phyloP scores from a whole-genome alignment of 1,284 basidiomycete genomes.

The Apiotrichum sp. region DNA sequence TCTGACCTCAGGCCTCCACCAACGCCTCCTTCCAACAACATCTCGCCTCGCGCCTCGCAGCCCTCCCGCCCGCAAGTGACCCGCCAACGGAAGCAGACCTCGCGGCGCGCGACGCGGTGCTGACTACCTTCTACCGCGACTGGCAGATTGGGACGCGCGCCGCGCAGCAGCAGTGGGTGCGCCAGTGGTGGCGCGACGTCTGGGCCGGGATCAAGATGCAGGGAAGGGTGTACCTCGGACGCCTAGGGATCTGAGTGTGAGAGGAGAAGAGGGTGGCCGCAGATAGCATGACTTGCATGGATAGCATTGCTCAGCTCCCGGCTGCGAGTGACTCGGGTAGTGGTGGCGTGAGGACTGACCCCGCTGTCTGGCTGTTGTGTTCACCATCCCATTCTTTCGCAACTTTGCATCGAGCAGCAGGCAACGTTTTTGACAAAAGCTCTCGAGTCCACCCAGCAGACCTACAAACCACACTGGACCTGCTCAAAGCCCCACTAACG shows the following conservation, averaged over 20 bases:
- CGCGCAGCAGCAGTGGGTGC: slow-evolving; percentile 34
- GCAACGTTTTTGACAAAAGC: too few species aligned
- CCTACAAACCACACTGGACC: too few species aligned
- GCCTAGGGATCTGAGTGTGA: not conserved
- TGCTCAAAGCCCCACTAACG: too few species aligned
- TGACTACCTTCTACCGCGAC: slow-evolving; percentile 42
- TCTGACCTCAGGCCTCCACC: slow-evolving; percentile 24
- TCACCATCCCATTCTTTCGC: too few species aligned
- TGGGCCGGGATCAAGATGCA: slow-evolving; percentile 40
- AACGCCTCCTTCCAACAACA: slow-evolving; percentile 37
- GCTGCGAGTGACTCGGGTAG: too few species aligned
- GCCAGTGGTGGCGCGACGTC: slow-evolving; percentile 41
- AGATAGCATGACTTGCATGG: too few species aligned
- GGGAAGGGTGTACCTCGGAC: slow-evolving; percentile 24
- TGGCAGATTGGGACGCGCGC: slow-evolving; percentile 39
- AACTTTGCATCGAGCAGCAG: too few species aligned
- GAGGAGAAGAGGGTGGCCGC: too few species aligned
- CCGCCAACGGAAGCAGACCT: slow-evolving; percentile 33
- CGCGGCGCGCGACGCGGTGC: slow-evolving; percentile 29
- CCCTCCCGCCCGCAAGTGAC: slow-evolving; percentile 26
- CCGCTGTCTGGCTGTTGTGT: too few species aligned
- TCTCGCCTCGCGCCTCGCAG: slow-evolving; percentile 27
- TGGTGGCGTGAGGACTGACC: too few species aligned
- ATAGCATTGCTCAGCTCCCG: too few species aligned
- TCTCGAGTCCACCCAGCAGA: too few species aligned